Percentiles rank a stretch among this genome's conserved stretches.
These are phyloP conservation scores for Boletus tomentosulus DNA, from an alignment of 768 basidiomycete species.

Conservation along the genomic window DNA sequence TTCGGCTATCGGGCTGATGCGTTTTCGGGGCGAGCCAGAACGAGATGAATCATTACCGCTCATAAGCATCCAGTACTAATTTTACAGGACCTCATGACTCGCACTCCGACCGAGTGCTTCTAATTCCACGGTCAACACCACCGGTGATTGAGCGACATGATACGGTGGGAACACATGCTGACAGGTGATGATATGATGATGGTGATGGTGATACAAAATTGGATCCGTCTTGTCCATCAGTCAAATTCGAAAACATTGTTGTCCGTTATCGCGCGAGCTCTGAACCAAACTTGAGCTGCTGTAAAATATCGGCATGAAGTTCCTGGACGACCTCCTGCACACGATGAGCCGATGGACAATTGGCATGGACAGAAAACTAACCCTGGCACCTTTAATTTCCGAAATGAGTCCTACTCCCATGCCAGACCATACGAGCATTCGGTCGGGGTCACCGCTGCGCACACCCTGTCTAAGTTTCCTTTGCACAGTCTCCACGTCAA, in stretches of 20 bases:
- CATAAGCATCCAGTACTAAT: not conserved
- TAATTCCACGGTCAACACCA: slow-evolving; percentile 3
- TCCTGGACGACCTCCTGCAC: slow-evolving; percentile 53
- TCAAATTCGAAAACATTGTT: slow-evolving; percentile 19
- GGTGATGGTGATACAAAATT: slow-evolving; percentile 2
- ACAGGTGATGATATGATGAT: slow-evolving; percentile 1
- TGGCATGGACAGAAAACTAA: slow-evolving; percentile 20
- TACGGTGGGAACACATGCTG: slow-evolving; percentile 16
- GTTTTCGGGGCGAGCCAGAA: not conserved
- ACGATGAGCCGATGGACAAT: slow-evolving; percentile 3
- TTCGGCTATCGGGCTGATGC: slow-evolving; percentile 1
- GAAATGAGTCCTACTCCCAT: slow-evolving; percentile 57
- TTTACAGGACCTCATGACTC: slow-evolving; percentile 5
- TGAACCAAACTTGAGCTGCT: slow-evolving; percentile 30
- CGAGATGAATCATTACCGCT: slow-evolving; percentile 13
- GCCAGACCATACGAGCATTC: slow-evolving; percentile 67
- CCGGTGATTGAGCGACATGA: slow-evolving; percentile 9
- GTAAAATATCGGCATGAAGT: slow-evolving; percentile 44
- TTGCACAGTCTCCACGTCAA: slow-evolving; percentile 39
- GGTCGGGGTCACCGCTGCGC: slow-evolving; percentile 41
- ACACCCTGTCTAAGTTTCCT: slow-evolving; percentile 44
- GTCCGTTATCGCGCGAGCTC: slow-evolving; percentile 19
- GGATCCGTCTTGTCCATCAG: slow-evolving; percentile 14
- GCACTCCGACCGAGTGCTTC: slow-evolving; percentile 10
- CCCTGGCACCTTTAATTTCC: slow-evolving; percentile 38